Percentiles rank a stretch among this genome's conserved stretches.
These are phyloP conservation scores for Acorus calamus DNA, from an alignment of 106 monocot genomes.

Conservation along the genomic window DNA sequence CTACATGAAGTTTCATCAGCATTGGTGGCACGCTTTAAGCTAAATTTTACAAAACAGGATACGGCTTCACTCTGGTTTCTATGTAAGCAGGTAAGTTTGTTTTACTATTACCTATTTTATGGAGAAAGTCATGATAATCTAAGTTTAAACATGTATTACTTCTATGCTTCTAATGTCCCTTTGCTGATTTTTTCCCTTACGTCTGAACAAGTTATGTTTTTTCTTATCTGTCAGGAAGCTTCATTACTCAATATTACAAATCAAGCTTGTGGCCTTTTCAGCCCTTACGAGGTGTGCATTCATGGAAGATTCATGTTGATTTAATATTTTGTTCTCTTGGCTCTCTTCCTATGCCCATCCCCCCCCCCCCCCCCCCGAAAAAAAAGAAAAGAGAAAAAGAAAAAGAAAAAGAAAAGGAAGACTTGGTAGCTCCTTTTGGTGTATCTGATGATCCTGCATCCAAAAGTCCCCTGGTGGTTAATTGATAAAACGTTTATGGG, in stretches of 20 bases:
- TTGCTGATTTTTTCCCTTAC: neutral
- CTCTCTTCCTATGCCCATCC: too few relatives aligned
- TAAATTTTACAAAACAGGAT: constrained; percentile 82
- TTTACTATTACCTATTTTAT: too few relatives aligned
- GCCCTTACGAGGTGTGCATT: constrained; percentile 52
- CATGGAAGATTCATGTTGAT: too few relatives aligned
- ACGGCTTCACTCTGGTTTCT: constrained; percentile 91
- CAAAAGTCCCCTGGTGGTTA: too few relatives aligned
- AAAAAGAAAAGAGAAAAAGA: too few relatives aligned
- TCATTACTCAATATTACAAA: constrained; percentile 77
- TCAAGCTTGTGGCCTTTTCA: constrained; percentile 93
- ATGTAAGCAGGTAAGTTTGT: constrained; percentile 77
- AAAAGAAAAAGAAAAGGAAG: too few relatives aligned
- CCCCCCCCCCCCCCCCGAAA: too few relatives aligned
- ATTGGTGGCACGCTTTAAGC: constrained; percentile 33
- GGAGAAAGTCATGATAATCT: neutral
- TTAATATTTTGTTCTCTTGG: too few relatives aligned
- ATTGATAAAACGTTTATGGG: too few relatives aligned
- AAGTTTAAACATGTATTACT: too few relatives aligned
- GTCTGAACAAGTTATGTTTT: neutral
- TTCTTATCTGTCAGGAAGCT: constrained; percentile 58
- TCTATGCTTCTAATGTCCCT: neutral
- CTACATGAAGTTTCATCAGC: constrained; percentile 48
- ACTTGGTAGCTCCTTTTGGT: too few relatives aligned
- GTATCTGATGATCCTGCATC: too few relatives aligned